Base-by-base conservation (phyloP, 495 filamentous ascomycete species). In the Talaromyces wortmannii region DNA sequence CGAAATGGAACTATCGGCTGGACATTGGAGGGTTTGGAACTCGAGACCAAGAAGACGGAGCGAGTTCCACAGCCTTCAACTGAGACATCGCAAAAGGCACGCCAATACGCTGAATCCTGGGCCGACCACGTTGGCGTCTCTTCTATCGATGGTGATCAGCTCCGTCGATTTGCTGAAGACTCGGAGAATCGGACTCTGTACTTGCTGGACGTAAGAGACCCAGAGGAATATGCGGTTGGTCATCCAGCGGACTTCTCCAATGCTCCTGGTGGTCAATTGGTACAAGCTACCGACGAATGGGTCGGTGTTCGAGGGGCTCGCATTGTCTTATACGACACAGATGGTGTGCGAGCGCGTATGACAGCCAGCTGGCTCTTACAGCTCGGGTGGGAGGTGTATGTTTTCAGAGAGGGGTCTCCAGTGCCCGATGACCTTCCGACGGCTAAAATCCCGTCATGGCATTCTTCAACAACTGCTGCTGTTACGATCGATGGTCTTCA, bases 1-100 rank as follows among this genome's bases (percentile, higher is more conserved):
- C 59, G 63, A 29, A 66, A 66, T 53, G 63, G 63, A 10, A 66
- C 63, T 1, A 66, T 66, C 31, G 63, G 63, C 5, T 66, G 63
- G 63, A 66, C 59, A 31, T 52, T 66, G 51, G 63, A 66, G 4
- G 61, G 59, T 8, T 43, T 66, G 31, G 47, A 60, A 33, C 30
- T 66, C 10, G 61, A 66, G 11, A 59, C 52, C 0, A 29, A 49
- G 0, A 58, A 56, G 31, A 58, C 49, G 4, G 55, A 57, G 31
- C 57, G 55, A 7, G 50, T 54, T 31, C 45, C 55, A 13, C 45
- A n/a, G 13, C 63, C 63, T 42, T 64, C 63, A 12, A 15, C 11
- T 0, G 53, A 59, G 16, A 44, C 61, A 47, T 57, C 31, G 4
- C 42, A 47, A 15, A 58, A 48, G 36, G 63, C 63, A 15, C 53